phyloP scores from a whole-genome alignment of 768 basidiomycete species.

The Boletus rubroflammeus region DNA sequence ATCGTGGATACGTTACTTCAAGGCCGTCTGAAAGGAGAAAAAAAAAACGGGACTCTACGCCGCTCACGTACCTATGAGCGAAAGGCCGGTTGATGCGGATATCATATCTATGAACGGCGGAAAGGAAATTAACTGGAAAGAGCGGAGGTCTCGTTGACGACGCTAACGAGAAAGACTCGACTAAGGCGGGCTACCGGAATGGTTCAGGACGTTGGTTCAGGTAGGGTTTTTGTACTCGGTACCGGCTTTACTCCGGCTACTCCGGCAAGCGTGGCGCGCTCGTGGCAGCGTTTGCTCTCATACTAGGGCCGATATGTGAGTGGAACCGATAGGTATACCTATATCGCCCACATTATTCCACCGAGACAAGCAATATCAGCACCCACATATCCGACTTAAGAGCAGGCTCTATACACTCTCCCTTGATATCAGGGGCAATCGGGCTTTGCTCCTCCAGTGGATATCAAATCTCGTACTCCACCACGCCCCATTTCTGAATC shows the following conservation, averaged over 20 bases:
- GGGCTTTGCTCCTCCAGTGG: too few species aligned
- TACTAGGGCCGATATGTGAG: too few species aligned
- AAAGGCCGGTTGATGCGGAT: constrained; percentile 11
- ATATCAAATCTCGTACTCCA: too few species aligned
- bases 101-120: background rate
- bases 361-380: background rate
- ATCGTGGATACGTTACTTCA: background rate
- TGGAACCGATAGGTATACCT: background rate
- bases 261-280: background rate
- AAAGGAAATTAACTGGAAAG: background rate
- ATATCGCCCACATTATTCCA: background rate
- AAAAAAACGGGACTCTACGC: background rate
- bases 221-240: constrained; percentile 9
- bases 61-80: constrained; percentile 17
- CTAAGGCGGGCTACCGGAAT: background rate
- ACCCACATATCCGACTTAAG: background rate
- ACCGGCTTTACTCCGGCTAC: constrained; percentile 7
- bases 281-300: constrained; percentile 1
- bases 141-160: background rate
- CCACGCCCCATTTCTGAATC: background rate
- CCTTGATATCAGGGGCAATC: background rate
- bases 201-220: background rate
- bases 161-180: background rate
- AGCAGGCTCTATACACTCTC: background rate
- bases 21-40: background rate